Conservation (phyloP, 2,329 filamentous ascomycete genomes). For the Fusarium sambucinum region DNA sequence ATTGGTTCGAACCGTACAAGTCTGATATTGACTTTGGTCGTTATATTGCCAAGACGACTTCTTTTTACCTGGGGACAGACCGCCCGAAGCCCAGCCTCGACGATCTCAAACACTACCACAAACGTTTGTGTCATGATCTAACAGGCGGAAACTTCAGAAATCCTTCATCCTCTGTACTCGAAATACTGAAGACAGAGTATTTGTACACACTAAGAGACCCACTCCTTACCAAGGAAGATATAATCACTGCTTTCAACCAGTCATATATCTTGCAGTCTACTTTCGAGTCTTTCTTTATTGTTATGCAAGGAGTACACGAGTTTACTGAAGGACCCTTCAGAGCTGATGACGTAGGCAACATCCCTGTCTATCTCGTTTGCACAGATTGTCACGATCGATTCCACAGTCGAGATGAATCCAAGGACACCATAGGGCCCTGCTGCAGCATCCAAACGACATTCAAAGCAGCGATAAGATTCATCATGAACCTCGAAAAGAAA, state of each 20-base stretch:
- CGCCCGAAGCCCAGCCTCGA: no score
- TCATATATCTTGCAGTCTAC: neutral
- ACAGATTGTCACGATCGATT: no score
- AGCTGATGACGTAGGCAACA: neutral
- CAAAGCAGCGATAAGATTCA: neutral
- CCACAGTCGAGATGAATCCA: accelerated
- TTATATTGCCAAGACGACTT: neutral
- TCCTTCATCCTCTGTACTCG: no score
- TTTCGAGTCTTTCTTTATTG: neutral
- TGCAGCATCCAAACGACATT: neutral
- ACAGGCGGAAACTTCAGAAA: no score
- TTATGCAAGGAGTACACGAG: neutral
- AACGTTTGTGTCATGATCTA: neutral
- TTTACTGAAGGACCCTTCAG: neutral
- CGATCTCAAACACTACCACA: neutral
- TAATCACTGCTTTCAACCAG: neutral
- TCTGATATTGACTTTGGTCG: slow-evolving; percentile 5
- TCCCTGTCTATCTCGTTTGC: neutral
- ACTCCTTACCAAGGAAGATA: neutral
- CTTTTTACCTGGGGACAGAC: no score
- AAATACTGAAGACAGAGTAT: no score
- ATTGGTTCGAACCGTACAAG: slow-evolving; percentile 12
- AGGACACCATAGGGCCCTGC: neutral
- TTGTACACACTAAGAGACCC: no score
- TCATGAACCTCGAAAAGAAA: neutral